These are phyloP conservation scores for Beauveria brongniartii DNA, from an alignment of 2,329 filamentous ascomycete species.

Conservation along the genomic window DNA sequence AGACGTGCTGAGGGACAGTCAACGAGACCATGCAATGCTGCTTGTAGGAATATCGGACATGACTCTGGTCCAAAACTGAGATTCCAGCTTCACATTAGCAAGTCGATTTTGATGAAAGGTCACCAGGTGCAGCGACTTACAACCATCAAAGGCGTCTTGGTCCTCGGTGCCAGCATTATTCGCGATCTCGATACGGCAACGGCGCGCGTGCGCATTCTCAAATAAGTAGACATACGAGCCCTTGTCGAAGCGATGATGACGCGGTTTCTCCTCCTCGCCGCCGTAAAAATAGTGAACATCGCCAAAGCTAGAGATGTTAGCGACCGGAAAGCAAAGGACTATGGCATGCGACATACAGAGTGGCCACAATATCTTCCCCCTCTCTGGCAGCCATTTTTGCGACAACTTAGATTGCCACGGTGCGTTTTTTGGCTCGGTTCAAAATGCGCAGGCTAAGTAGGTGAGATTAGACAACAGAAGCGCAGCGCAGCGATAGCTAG, in stretches of 20 bases:
- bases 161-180: conserved; percentile 65
- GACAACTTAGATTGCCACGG: background rate
- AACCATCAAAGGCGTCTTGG: conserved; percentile 74
- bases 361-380: conserved; percentile 44
- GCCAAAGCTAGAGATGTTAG: conserved; percentile 49
- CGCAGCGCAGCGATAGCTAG: background rate
- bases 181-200: conserved; percentile 66
- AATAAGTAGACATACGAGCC: conserved; percentile 75
- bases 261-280: conserved; percentile 55
- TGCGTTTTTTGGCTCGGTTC: background rate
- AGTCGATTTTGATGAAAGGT: too few species aligned
- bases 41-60: conserved; percentile 63
- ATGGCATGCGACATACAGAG: conserved; percentile 33
- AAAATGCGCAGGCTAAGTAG: background rate
- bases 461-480: background rate
- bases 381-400: conserved; percentile 35
- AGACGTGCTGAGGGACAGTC: conserved; percentile 46
- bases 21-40: conserved; percentile 65
- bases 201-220: conserved; percentile 59
- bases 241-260: conserved; percentile 75
- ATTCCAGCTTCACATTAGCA: background rate
- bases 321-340: background rate
- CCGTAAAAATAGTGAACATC: conserved; percentile 75
- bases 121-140: conserved; percentile 38
- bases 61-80: conserved; percentile 52